phyloP scores from a whole-genome alignment of 768 basidiomycete genomes.

The Kwoniella dejecticola region DNA sequence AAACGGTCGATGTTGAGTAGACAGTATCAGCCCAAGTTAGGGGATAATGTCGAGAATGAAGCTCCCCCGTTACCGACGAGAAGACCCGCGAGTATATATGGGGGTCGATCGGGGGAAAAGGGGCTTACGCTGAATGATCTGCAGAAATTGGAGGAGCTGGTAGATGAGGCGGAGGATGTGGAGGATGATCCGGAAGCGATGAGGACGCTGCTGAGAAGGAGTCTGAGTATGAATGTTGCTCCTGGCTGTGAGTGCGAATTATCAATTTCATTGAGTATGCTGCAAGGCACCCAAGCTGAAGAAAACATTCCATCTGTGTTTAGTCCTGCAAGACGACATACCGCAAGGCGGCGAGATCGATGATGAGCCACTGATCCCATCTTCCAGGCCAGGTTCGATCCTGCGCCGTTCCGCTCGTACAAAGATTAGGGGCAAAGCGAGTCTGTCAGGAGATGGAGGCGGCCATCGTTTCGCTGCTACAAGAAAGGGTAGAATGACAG shows the following conservation, averaged over 20 bases:
- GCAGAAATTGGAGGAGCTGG: constrained; percentile 89
- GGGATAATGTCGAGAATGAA: constrained; percentile 73
- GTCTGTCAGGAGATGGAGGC: constrained; percentile 71
- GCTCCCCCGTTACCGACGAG: constrained; percentile 56
- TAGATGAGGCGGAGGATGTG: constrained; percentile 75
- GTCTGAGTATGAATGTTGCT: constrained; percentile 81
- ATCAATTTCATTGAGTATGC: not conserved
- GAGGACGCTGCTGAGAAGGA: constrained; percentile 76
- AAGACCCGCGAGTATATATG: constrained; percentile 68
- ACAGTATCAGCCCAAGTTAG: constrained; percentile 80
- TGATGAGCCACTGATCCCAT: constrained; percentile 84
- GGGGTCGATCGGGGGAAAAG: constrained; percentile 70
- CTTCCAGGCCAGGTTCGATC: constrained; percentile 76
- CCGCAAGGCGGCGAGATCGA: constrained; percentile 64
- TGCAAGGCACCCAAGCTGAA: not conserved
- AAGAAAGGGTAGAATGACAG: constrained; percentile 58
- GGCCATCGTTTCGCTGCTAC: constrained; percentile 74
- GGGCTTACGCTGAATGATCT: constrained; percentile 83
- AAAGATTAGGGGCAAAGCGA: constrained; percentile 81
- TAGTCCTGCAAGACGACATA: constrained; percentile 46
- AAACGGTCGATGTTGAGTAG: constrained; percentile 92
- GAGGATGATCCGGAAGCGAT: constrained; percentile 83
- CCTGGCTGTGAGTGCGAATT: constrained; percentile 84
- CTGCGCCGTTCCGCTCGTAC: constrained; percentile 90
- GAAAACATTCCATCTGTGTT: not conserved